A percentile compares a stretch with the other conserved stretches of the same genome.
Conservation (phyloP, 305 asterid species). For the Fraxinus platypoda region DNA sequence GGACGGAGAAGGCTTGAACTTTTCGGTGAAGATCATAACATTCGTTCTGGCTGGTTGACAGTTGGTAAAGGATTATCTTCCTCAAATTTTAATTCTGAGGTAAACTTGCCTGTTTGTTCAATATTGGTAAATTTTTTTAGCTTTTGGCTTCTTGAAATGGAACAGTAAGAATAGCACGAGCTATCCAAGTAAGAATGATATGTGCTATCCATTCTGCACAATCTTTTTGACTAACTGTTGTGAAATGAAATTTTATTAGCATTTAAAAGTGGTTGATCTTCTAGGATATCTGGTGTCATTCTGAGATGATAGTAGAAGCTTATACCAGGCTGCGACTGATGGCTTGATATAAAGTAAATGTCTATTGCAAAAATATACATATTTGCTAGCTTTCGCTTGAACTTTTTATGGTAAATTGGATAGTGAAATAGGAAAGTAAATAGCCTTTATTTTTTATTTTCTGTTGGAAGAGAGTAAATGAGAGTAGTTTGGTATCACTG, state of each 20-base stretch:
- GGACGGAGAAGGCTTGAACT: conserved; percentile 99
- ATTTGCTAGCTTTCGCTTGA: background rate
- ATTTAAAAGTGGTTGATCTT: background rate
- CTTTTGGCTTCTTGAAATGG: background rate
- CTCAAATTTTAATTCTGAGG: conserved; percentile 88
- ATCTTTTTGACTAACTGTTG: background rate
- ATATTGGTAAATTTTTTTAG: background rate
- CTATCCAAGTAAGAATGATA: background rate
- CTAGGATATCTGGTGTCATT: background rate
- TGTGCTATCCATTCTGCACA: background rate
- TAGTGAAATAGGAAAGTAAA: background rate
- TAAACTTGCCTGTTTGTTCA: conserved; percentile 23
- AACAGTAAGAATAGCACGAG: background rate
- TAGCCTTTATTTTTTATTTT: background rate
- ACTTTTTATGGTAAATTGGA: background rate
- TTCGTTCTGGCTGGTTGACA: conserved; percentile 98
- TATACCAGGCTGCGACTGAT: background rate
- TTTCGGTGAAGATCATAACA: conserved; percentile 97
- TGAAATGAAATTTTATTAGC: background rate
- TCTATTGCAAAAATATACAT: background rate
- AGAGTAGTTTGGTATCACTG: background rate
- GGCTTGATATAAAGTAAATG: background rate
- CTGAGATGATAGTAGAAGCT: background rate
- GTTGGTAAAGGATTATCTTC: conserved; percentile 89
- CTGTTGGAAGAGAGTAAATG: background rate